A percentile compares a stretch with the other conserved stretches of the same genome.
Evolutionary conservation across 805 yeast genomes (phyloP).

Genomic region (Myxozyma mucilagina): DNA sequence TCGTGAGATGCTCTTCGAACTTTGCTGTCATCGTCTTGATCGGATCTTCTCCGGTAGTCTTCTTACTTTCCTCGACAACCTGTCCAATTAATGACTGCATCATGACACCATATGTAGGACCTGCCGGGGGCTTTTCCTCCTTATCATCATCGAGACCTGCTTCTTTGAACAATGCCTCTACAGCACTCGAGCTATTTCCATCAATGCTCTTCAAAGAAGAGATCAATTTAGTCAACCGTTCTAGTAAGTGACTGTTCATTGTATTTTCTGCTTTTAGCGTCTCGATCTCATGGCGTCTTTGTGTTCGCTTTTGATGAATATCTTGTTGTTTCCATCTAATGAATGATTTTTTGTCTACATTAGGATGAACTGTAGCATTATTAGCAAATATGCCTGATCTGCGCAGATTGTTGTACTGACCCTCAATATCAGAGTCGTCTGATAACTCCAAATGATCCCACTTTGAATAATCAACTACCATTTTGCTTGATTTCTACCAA

Average conservation of each 20-base stretch:
- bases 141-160: slow-evolving; percentile 27
- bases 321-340: slow-evolving; percentile 96
- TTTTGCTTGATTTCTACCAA: slow-evolving; percentile 34
- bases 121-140: slow-evolving; percentile 33
- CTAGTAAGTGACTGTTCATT: slow-evolving; percentile 75
- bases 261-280: slow-evolving; percentile 73
- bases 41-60: slow-evolving; percentile 46
- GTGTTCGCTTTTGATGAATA: slow-evolving; percentile 87
- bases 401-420: slow-evolving; percentile 11
- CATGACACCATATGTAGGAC: slow-evolving; percentile 80
- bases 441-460: slow-evolving; percentile 97
- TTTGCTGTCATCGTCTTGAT: slow-evolving; percentile 41
- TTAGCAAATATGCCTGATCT: background rate
- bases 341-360: slow-evolving; percentile 90
- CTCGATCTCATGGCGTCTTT: slow-evolving; percentile 74
- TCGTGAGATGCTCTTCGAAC: slow-evolving; percentile 61
- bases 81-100: slow-evolving; percentile 85
- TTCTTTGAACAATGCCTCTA: slow-evolving; percentile 6
- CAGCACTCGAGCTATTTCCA: slow-evolving; percentile 1
- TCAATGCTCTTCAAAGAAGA: slow-evolving; percentile 42
- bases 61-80: slow-evolving; percentile 58
- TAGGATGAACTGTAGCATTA: slow-evolving; percentile 72
- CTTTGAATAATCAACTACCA: slow-evolving; percentile 92
- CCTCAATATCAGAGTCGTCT: slow-evolving; percentile 92
- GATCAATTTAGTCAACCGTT: slow-evolving; percentile 67